Base-by-base conservation (phyloP, 352 stramenopile genomes). In the Phytopythium aichiense region DNA sequence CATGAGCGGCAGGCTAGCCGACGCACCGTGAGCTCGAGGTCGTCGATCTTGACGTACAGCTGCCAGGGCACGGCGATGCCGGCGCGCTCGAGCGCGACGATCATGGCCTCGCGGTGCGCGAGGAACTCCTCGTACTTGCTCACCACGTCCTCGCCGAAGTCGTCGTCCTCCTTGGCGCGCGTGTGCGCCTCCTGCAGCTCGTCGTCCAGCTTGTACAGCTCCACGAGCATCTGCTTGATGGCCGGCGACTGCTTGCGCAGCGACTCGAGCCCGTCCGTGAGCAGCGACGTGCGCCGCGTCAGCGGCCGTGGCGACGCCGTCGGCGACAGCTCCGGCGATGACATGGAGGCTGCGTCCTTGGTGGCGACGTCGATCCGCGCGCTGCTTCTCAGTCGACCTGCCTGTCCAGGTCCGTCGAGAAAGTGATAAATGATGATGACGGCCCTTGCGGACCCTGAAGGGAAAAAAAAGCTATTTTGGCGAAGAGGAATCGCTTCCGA, bases 1-100 rank as follows among this genome's bases (percentile, higher is more conserved):
- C 40, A 45, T n/a, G 9, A 53, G 46, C 45, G 9, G 12, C 22
- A n/a, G n/a, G n/a, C n/a, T n/a, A 22, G 23, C 43, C 43, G 30
- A 25, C 52, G 52, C 33, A 94, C 85, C 71, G 85, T 92, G 42
- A 91, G 72, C 56, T 94, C 85, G 12, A 94, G 71, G 56, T 92
- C 85, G 60, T 92, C 81, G 60, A 92, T 89, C 53, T 82, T 87
- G 77, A 88, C 77, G 30, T 76, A 76, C 60, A 91, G 60, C 51
- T 91, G 79, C 81, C 79, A 91, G 6, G 81, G 79, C 25, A 91
- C 79, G 33, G 61, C 52, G 35, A 84, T 68, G 13, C 74, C 33
- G 48, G 74, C 64, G 31, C 63, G 64, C 56, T 88, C 60, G 30
- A 91, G 61, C 65, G 75, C 69, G 7, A 42, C 58, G 55, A 91